phyloP scores from a whole-genome alignment of 1,139 yeast species.

The Debaryomyces psychrophilus region DNA sequence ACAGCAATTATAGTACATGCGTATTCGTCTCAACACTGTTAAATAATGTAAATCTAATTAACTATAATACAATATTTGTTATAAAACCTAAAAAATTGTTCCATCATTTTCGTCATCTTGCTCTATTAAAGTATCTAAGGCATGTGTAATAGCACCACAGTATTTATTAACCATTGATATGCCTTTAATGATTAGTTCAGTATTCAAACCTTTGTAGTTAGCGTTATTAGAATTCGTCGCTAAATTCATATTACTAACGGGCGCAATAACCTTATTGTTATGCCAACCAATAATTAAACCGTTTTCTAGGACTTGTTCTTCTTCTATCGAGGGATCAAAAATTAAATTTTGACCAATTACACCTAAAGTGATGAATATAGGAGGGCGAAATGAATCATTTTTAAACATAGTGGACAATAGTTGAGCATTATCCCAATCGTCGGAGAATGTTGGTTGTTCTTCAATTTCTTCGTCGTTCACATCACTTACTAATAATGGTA shows the following conservation, averaged over 20 bases:
- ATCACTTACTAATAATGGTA: slow-evolving; percentile 73
- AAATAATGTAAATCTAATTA: slow-evolving; percentile 6
- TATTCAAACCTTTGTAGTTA: slow-evolving; percentile 44
- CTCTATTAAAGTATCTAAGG: slow-evolving; percentile 44
- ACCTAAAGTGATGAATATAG: slow-evolving; percentile 75
- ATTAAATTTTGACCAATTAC: slow-evolving; percentile 67
- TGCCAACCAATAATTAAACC: slow-evolving; percentile 76
- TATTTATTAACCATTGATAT: slow-evolving; percentile 37
- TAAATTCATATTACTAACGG: slow-evolving; percentile 60
- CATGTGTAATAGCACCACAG: slow-evolving; percentile 39
- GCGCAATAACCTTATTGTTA: slow-evolving; percentile 63
- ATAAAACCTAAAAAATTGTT: slow-evolving; percentile 24
- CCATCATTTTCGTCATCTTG: slow-evolving; percentile 40
- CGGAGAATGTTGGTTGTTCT: slow-evolving; percentile 90
- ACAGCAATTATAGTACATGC: slow-evolving; percentile 94
- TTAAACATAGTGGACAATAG: slow-evolving; percentile 41
- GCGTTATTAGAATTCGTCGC: slow-evolving; percentile 45
- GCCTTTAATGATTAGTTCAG: slow-evolving; percentile 29
- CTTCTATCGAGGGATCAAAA: slow-evolving; percentile 84
- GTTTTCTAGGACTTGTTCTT: slow-evolving; percentile 83
- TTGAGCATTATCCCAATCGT: slow-evolving; percentile 71
- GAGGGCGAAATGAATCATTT: slow-evolving; percentile 56
- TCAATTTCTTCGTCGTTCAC: slow-evolving; percentile 63
- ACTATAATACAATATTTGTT: slow-evolving; percentile 10
- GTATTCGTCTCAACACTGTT: slow-evolving; percentile 75